Evolutionary conservation across 257 asterid species (phyloP).

Genomic region (Fraxinus pennsylvanica): DNA sequence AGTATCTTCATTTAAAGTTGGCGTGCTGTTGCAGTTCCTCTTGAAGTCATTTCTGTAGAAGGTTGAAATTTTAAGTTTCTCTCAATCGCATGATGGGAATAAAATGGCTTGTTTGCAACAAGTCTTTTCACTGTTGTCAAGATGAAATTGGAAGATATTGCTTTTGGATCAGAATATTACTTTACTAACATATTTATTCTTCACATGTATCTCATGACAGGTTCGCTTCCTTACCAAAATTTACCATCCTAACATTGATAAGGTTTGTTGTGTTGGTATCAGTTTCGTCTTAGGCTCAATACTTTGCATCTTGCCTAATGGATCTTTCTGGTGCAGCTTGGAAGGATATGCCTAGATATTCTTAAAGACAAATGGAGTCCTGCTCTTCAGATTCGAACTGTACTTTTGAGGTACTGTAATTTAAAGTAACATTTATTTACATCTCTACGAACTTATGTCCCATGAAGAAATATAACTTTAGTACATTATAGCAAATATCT

Average conservation of each 20-base stretch:
- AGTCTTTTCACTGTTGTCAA: not conserved
- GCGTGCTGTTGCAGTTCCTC: not conserved
- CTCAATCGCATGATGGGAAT: not conserved
- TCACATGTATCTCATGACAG: slow-evolving; percentile 29
- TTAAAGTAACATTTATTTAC: not conserved
- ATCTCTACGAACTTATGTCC: not conserved
- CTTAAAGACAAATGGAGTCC: slow-evolving; percentile 87
- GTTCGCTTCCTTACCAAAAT: slow-evolving; percentile 78
- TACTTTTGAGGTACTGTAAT: slow-evolving; percentile 53
- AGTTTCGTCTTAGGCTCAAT: not conserved
- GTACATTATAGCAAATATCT: not conserved
- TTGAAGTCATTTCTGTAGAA: not conserved
- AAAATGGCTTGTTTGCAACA: not conserved
- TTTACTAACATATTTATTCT: not conserved
- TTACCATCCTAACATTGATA: slow-evolving; percentile 76
- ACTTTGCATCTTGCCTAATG: not conserved
- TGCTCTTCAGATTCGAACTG: slow-evolving; percentile 79
- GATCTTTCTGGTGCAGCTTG: slow-evolving; percentile 48
- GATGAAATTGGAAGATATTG: not conserved
- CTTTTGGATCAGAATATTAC: not conserved
- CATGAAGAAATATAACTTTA: not conserved
- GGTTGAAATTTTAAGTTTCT: not conserved
- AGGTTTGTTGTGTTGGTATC: slow-evolving; percentile 41
- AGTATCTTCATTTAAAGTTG: not conserved
- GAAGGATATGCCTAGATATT: slow-evolving; percentile 79